A percentile compares a stretch with the other conserved stretches of the same genome.
Conservation (phyloP, 352 stramenopile genomes). For the Pythium aristosporum region DNA sequence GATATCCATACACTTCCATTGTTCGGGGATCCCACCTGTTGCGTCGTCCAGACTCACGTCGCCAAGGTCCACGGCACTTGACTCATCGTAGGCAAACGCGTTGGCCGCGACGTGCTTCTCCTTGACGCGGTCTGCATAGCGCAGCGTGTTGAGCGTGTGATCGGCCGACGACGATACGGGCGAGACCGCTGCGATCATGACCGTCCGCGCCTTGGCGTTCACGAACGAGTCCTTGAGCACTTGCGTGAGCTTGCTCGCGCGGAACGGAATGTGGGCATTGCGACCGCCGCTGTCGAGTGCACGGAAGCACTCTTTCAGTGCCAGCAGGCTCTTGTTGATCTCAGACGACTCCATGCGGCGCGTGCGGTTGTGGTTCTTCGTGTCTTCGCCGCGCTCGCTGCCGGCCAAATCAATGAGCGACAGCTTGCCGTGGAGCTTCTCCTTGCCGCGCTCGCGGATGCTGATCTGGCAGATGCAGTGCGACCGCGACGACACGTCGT, state of each 20-base stretch:
- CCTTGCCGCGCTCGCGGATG: slow-evolving; percentile 55
- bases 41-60: slow-evolving; percentile 57
- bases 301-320: slow-evolving; percentile 97
- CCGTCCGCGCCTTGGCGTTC: slow-evolving; percentile 92
- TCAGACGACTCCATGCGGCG: slow-evolving; percentile 95
- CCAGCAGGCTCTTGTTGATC: slow-evolving; percentile 97
- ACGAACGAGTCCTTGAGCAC: slow-evolving; percentile 98
- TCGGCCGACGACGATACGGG: slow-evolving; percentile 93
- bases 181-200: slow-evolving; percentile 96
- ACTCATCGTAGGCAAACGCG: slow-evolving; percentile 50
- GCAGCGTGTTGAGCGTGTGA: slow-evolving; percentile 97
- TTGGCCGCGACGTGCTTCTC: slow-evolving; percentile 88
- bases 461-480: slow-evolving; percentile 96
- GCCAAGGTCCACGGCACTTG: slow-evolving; percentile 41
- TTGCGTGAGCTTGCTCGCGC: slow-evolving; percentile 96
- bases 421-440: slow-evolving; percentile 81
- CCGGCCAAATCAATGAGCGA: slow-evolving; percentile 97
- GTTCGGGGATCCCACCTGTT: slow-evolving; percentile 28
- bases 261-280: slow-evolving; percentile 93
- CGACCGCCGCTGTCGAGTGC: slow-evolving; percentile 90
- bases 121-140: slow-evolving; percentile 97
- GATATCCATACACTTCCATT: neutral
- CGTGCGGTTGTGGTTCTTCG: slow-evolving; percentile 90
- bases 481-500: slow-evolving; percentile 93
- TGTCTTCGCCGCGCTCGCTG: slow-evolving; percentile 95